Evolutionary conservation across 2,329 filamentous ascomycete species (phyloP).

Genomic region (Arthroderma sp.): DNA sequence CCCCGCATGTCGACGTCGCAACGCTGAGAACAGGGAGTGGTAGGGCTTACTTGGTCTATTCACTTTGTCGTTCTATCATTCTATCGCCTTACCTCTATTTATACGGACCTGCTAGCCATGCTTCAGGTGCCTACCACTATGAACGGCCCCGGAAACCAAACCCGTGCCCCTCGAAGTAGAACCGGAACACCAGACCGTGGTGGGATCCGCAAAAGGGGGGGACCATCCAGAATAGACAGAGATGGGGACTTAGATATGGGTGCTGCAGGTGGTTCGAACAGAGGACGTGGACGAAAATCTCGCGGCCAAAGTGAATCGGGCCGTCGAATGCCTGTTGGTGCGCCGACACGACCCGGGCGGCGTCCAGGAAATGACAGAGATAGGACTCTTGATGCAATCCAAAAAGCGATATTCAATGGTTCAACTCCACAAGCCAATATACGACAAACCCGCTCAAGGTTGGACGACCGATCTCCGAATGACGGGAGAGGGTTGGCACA

Average conservation of each 20-base stretch:
- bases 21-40: slow-evolving; percentile 1
- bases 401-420: slow-evolving; percentile 23
- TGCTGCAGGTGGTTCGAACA: slow-evolving; percentile 22
- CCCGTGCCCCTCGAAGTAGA: slow-evolving; percentile 15
- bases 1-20: neutral
- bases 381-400: slow-evolving; percentile 23
- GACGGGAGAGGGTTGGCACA: slow-evolving; percentile 18
- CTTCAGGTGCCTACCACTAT: slow-evolving; percentile 11
- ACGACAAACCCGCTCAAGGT: slow-evolving; percentile 23
- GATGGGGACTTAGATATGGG: slow-evolving; percentile 53
- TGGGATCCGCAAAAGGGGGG: slow-evolving; percentile 39
- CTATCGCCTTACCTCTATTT: neutral
- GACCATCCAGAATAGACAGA: slow-evolving; percentile 36
- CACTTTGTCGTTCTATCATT: neutral
- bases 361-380: slow-evolving; percentile 14
- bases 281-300: slow-evolving; percentile 20
- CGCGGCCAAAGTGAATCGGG: slow-evolving; percentile 21
- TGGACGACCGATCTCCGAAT: slow-evolving; percentile 9
- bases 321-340: slow-evolving; percentile 11
- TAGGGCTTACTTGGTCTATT: slow-evolving; percentile 4
- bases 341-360: slow-evolving; percentile 15
- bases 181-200: slow-evolving; percentile 26
- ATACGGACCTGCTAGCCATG: slow-evolving; percentile 2
- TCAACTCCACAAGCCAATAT: slow-evolving; percentile 25
- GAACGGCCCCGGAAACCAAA: slow-evolving; percentile 22